These are phyloP conservation scores for Aspergillus pseudonomiae DNA, from an alignment of 2,329 filamentous ascomycete genomes.

Conservation along the genomic window DNA sequence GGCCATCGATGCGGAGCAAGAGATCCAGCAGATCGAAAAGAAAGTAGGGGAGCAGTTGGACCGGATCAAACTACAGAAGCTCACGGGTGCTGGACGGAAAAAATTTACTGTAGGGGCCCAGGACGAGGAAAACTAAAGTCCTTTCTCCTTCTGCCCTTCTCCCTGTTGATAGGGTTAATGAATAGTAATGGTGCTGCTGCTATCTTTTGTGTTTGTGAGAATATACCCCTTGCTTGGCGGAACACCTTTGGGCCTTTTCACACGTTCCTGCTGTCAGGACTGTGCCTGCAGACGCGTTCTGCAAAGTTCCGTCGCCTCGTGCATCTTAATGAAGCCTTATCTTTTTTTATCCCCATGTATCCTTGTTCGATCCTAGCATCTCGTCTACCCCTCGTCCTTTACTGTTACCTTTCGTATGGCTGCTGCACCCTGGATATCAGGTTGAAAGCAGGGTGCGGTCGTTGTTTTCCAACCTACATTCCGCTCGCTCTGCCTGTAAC, in stretches of 20 bases:
- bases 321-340: constrained; percentile 24
- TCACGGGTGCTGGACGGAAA: constrained; percentile 78
- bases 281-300: constrained; percentile 32
- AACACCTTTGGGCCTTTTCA: constrained; percentile 20
- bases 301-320: constrained; percentile 32
- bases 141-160: constrained; percentile 31
- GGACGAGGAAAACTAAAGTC: constrained; percentile 62
- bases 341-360: constrained; percentile 26
- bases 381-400: constrained; percentile 20
- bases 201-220: constrained; percentile 22
- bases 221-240: constrained; percentile 37
- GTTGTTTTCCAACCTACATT: constrained; percentile 34
- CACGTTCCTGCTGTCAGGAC: constrained; percentile 42
- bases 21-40: constrained; percentile 95
- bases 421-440: constrained; percentile 24
- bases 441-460: constrained; percentile 15
- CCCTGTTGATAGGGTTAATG: constrained; percentile 33
- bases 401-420: constrained; percentile 16
- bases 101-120: constrained; percentile 81
- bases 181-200: constrained; percentile 25
- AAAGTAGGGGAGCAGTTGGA: constrained; percentile 90
- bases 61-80: constrained; percentile 85
- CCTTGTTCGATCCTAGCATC: constrained; percentile 21
- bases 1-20: constrained; percentile 86
- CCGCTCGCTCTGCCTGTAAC: constrained; percentile 30